Percentiles rank a stretch among this genome's conserved stretches.
Evolutionary conservation across 306 rosid genomes (phyloP).

Genomic region (Fragaria ananassa): DNA sequence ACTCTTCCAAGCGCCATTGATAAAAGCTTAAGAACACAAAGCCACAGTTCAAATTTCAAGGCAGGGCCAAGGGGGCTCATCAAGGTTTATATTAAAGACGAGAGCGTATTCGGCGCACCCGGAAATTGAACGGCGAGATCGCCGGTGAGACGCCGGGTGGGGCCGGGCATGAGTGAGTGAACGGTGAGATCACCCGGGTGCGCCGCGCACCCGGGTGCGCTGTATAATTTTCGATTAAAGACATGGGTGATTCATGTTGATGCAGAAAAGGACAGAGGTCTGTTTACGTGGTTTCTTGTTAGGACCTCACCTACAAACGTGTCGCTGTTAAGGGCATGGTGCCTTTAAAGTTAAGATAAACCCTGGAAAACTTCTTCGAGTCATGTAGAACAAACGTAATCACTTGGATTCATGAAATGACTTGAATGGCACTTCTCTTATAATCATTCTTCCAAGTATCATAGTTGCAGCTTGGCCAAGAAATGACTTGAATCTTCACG

Average conservation of each 20-base stretch:
- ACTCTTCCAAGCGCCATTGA: constrained; percentile 31
- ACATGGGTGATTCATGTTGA: constrained; percentile 9
- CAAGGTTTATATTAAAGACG: neutral
- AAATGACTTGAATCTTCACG: neutral
- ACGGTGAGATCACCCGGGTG: too few species aligned
- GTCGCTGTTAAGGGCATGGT: neutral
- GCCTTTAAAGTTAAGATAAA: constrained; percentile 11
- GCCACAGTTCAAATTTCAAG: neutral
- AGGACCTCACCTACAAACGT: constrained; percentile 14
- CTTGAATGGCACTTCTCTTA: too few species aligned
- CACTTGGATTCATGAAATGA: neutral
- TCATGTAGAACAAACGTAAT: neutral
- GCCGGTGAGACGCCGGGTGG: too few species aligned
- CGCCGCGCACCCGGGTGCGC: too few species aligned
- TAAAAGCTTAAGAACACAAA: neutral
- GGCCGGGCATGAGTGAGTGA: too few species aligned
- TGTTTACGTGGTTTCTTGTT: constrained; percentile 21
- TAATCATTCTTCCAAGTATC: too few species aligned
- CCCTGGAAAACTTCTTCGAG: neutral
- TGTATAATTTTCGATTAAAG: too few species aligned
- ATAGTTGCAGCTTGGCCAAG: too few species aligned
- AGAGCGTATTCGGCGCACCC: too few species aligned
- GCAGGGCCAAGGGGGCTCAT: neutral
- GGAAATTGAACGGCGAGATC: too few species aligned
- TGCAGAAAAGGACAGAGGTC: neutral